Evolutionary conservation across 768 basidiomycete species (phyloP), one percentile per base, ranked within the genome.

Genomic region (Scleroderma bovista): DNA sequence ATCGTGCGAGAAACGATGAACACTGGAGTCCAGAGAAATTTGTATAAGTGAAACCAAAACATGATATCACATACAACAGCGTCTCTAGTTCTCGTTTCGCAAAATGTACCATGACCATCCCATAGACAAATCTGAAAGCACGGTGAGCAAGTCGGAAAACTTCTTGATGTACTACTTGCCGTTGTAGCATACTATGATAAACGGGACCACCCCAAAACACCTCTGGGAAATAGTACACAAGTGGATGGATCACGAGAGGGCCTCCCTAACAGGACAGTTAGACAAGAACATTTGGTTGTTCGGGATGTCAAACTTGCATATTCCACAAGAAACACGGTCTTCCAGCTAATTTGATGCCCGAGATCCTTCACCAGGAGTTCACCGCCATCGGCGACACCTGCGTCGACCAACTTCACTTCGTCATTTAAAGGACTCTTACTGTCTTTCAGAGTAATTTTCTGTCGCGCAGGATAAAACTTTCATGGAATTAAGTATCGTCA

Each of bases 1-100:
- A 2, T 83, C 88, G 69, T 93, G 82, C 26, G 93, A 97, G 76
- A 97, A 98, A 11, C 90, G 87, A 65, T 99, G 96, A 2, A 99
- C 81, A 60, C 88, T 91, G 19, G 7, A 41, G 29, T 10, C n/a
- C n/a, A n/a, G n/a, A n/a, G n/a, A 33, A 9, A 39, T 46, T 11
- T 59, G 43, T 54, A 41, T 24, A 4, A 42, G 16, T 22, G 12
- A 24, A 19, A 22, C 51, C 26, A 23, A 38, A 16, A 38, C 3
- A 15, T 23, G 3, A 31, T 31, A 54, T 26, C n/a, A 66, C 85
- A 49, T 48, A 88, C 89, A 93, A 95, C 4, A 94, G 50, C 2
- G 96, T 93, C 69, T 99, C 96, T 17, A 91, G 66, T 62, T 95
- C 92, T 46, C 96, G 86, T 70, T 99, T 99, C 40, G 79, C 52